Conservation (phyloP, 2,329 filamentous ascomycete genomes). For the Cucurbitaria berberidis region DNA sequence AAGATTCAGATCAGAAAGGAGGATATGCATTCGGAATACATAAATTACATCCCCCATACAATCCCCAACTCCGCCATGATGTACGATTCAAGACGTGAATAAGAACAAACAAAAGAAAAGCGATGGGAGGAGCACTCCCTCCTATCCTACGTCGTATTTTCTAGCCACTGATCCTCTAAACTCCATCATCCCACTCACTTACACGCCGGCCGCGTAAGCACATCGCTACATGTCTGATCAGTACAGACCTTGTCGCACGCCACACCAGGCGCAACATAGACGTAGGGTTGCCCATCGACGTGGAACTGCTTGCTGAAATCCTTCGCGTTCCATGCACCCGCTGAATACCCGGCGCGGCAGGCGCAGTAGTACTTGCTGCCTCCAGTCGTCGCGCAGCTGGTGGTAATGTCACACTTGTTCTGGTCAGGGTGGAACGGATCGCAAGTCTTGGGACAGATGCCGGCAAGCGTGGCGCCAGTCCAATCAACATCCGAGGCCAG, state of each 20-base stretch:
- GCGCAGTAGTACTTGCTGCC: conserved; percentile 37
- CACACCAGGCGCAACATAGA: conserved; percentile 27
- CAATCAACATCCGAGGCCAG: neutral
- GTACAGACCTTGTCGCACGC: conserved; percentile 32
- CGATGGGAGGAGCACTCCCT: neutral
- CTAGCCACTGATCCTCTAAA: neutral
- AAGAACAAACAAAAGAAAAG: conserved; percentile 6
- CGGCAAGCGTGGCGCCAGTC: conserved; percentile 25
- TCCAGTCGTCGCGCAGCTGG: conserved; percentile 29
- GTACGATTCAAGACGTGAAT: neutral
- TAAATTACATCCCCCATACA: conserved; percentile 20
- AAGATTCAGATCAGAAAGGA: neutral
- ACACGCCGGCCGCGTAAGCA: conserved; percentile 30
- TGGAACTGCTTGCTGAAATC: conserved; percentile 39
- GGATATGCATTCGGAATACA: conserved; percentile 17
- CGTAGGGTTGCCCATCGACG: conserved; percentile 31
- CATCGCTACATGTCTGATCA: conserved; percentile 28
- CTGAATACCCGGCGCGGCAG: conserved; percentile 34
- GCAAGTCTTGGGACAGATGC: conserved; percentile 32
- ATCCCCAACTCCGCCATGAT: conserved; percentile 14
- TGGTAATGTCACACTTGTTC: conserved; percentile 36
- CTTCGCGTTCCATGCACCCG: conserved; percentile 25
- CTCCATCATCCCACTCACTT: conserved; percentile 6
- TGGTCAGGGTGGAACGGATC: conserved; percentile 28
- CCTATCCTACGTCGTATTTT: neutral